Evolutionary conservation across 2,329 filamentous ascomycete species (phyloP).

Genomic region (Aspergillus chevalieri): DNA sequence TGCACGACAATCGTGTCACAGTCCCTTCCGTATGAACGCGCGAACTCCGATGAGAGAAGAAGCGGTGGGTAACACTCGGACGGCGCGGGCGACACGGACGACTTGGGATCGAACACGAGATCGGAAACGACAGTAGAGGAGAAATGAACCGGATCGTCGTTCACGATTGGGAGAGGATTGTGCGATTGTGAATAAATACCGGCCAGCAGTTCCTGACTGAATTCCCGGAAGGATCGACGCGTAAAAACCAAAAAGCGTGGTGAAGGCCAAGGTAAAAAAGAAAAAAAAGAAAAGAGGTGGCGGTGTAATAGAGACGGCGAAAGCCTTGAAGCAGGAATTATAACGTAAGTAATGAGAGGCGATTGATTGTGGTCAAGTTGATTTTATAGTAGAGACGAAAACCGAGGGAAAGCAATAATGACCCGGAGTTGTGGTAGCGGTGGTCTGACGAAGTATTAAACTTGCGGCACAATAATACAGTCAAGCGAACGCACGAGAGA

Average conservation of each 20-base stretch:
- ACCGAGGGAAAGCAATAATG: too few species aligned
- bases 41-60: neutral
- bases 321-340: neutral
- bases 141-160: neutral
- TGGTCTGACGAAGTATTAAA: too few species aligned
- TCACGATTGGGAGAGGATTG: too few species aligned
- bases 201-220: too few species aligned
- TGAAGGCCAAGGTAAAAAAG: slow-evolving; percentile 6
- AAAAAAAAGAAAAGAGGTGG: slow-evolving; percentile 9
- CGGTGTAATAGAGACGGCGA: neutral
- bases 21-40: too few species aligned
- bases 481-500: neutral
- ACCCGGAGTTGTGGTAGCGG: too few species aligned
- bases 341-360: too few species aligned
- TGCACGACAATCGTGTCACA: slow-evolving; percentile 11
- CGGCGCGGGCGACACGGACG: neutral
- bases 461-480: neutral
- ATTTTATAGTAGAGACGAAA: too few species aligned
- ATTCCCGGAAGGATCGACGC: neutral
- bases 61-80: slow-evolving; percentile 1
- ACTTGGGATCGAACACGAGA: slow-evolving; percentile 2
- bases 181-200: too few species aligned
- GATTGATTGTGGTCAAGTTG: too few species aligned
- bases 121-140: slow-evolving; percentile 2
- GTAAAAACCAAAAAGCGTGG: too few species aligned